phyloP scores from a whole-genome alignment of 2,329 filamentous ascomycete species.

The Claviceps quebecensis region DNA sequence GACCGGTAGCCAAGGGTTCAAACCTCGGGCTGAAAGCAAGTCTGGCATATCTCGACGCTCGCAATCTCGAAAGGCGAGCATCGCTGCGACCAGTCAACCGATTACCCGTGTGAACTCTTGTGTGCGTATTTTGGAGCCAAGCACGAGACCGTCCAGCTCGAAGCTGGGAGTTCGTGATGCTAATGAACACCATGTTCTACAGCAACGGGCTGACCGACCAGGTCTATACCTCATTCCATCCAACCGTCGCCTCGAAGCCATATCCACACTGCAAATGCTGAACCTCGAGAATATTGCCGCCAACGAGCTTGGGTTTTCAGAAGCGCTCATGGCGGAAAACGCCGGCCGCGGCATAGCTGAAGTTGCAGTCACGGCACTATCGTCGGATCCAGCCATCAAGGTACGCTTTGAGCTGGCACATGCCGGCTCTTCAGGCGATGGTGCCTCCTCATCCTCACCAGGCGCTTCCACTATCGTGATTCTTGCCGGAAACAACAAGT shows the following conservation, averaged over 20 bases:
- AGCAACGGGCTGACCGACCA: conserved; percentile 23
- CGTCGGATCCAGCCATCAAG: conserved; percentile 44
- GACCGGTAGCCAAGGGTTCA: conserved; percentile 14
- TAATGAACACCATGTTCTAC: conserved; percentile 14
- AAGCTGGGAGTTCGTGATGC: conserved; percentile 18
- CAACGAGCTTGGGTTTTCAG: conserved; percentile 71
- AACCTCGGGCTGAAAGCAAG: conserved; percentile 38
- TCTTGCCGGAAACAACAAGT: conserved; percentile 91
- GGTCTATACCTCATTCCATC: conserved; percentile 42
- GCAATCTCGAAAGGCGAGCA: conserved; percentile 43
- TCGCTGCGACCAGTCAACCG: conserved; percentile 23
- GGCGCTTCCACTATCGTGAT: conserved; percentile 45
- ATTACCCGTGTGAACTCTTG: conserved; percentile 35
- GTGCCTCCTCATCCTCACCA: conserved; percentile 7
- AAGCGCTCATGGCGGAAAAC: conserved; percentile 86
- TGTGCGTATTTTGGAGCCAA: conserved; percentile 22
- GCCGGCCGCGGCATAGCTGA: conserved; percentile 80
- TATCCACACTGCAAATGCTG: conserved; percentile 70
- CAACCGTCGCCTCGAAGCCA: conserved; percentile 44
- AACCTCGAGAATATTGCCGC: conserved; percentile 86
- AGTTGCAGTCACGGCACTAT: conserved; percentile 57
- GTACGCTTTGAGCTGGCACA: conserved; percentile 33
- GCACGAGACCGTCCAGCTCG: conserved; percentile 16
- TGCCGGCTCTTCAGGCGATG: conserved; percentile 18
- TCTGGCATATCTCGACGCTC: conserved; percentile 33